Conservation (phyloP, 352 stramenopile genomes). For the Globisporangium uncinulatum region DNA sequence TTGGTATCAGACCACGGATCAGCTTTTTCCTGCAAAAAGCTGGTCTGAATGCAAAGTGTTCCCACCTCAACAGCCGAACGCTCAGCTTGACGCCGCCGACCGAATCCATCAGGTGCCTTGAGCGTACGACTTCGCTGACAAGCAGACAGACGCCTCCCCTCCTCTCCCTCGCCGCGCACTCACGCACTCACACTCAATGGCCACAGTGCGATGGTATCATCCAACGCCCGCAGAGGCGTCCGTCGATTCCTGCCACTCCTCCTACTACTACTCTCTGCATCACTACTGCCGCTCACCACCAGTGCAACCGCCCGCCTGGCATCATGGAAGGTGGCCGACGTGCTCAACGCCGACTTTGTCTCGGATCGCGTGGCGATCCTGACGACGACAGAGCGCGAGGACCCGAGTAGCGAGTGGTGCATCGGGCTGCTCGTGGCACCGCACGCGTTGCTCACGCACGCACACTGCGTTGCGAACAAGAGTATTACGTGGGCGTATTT, state of each 20-base stretch:
- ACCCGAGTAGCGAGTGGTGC: conserved; percentile 15
- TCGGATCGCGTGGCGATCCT: conserved; percentile 20
- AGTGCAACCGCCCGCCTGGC: neutral
- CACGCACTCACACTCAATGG: neutral
- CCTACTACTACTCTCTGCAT: neutral
- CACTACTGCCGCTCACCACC: neutral
- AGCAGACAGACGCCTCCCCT: no score
- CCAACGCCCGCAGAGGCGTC: conserved; percentile 1
- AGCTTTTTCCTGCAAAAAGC: no score
- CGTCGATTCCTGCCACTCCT: neutral
- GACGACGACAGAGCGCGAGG: conserved; percentile 7
- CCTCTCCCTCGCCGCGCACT: neutral
- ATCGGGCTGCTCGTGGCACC: conserved; percentile 29
- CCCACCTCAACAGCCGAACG: no score
- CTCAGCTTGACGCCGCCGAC: no score
- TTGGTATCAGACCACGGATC: no score
- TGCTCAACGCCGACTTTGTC: conserved; percentile 1
- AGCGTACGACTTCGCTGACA: no score
- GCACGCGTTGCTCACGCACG: conserved; percentile 24
- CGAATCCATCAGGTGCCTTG: no score
- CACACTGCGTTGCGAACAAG: conserved; percentile 15
- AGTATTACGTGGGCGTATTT: conserved; percentile 25
- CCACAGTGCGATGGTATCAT: conserved; percentile 1
- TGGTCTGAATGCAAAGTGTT: no score
- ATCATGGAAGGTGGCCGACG: conserved; percentile 3